Evolutionary conservation across 2,329 filamentous ascomycete genomes (phyloP).

Genomic region (Penicillium sp.): DNA sequence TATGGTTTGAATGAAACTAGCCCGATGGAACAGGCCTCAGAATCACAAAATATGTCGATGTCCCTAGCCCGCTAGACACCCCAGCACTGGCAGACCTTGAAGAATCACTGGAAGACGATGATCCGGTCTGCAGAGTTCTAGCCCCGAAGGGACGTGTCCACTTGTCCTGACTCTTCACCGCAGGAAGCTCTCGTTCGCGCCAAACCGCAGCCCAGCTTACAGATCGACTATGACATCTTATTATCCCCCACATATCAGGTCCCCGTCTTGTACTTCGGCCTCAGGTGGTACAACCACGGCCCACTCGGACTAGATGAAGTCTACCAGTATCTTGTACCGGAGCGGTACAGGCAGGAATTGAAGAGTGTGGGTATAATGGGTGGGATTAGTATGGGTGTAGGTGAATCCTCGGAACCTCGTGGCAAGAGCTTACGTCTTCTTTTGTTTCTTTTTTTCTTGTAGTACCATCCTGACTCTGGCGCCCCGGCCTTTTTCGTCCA

Average conservation of each 20-base stretch:
- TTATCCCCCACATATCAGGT: constrained; percentile 72
- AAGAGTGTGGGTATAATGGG: constrained; percentile 63
- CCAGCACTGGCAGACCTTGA: neutral
- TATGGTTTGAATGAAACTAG: neutral
- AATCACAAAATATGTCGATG: constrained; percentile 5
- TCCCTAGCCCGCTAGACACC: neutral
- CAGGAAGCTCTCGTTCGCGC: constrained; percentile 45
- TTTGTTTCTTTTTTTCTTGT: constrained; percentile 21
- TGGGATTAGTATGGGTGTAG: constrained; percentile 72
- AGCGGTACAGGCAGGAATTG: constrained; percentile 61
- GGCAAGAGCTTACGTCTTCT: constrained; percentile 36
- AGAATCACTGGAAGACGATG: constrained; percentile 5
- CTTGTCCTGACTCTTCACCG: constrained; percentile 12
- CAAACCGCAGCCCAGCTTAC: constrained; percentile 39
- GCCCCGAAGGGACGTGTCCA: constrained; percentile 9
- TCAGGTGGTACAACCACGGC: constrained; percentile 59
- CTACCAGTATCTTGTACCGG: constrained; percentile 68
- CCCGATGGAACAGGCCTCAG: constrained; percentile 1
- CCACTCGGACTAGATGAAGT: constrained; percentile 64
- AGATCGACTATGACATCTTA: constrained; percentile 70
- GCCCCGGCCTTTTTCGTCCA: constrained; percentile 85
- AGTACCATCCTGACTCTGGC: constrained; percentile 81
- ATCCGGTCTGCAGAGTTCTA: constrained; percentile 10
- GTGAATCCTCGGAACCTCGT: constrained; percentile 41
- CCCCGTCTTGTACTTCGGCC: constrained; percentile 72